phyloP scores from a whole-genome alignment of 73 alveolate species.

The Paramecium caudatum region DNA sequence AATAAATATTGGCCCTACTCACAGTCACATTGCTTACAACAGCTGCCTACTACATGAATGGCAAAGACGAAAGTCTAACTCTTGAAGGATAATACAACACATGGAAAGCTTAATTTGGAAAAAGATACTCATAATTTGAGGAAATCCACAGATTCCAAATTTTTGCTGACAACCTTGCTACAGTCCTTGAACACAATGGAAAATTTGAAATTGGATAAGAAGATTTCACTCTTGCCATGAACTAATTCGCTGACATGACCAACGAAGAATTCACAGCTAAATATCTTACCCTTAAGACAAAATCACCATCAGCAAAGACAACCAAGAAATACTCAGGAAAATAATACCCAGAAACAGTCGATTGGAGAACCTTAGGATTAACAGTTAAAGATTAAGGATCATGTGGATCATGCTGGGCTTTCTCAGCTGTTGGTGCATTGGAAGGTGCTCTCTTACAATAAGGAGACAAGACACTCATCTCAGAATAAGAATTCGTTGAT shows the following conservation, averaged over 20 bases:
- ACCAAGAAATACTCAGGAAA: neutral
- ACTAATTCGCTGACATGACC: constrained; percentile 76
- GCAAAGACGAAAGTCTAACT: constrained; percentile 14
- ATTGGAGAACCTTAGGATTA: constrained; percentile 80
- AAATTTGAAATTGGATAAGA: constrained; percentile 70
- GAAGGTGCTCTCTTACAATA: constrained; percentile 73
- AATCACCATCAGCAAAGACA: neutral
- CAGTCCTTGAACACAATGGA: constrained; percentile 17
- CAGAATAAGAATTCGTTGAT: constrained; percentile 82
- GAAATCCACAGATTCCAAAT: constrained; percentile 37
- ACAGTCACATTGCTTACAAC: constrained; percentile 11
- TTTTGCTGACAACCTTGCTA: neutral
- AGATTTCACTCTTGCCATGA: constrained; percentile 38
- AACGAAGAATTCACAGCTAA: constrained; percentile 67
- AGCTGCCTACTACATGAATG: constrained; percentile 10
- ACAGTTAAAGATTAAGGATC: constrained; percentile 78
- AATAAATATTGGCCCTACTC: neutral
- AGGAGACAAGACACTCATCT: constrained; percentile 48
- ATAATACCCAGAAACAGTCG: constrained; percentile 72
- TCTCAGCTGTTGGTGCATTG: constrained; percentile 81
- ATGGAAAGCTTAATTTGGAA: neutral
- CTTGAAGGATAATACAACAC: neutral
- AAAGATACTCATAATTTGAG: neutral
- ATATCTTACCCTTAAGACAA: constrained; percentile 6
- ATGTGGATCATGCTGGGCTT: constrained; percentile 93